Base-by-base conservation (phyloP, 257 asterid species). In the Nicotiana tabacum region DNA sequence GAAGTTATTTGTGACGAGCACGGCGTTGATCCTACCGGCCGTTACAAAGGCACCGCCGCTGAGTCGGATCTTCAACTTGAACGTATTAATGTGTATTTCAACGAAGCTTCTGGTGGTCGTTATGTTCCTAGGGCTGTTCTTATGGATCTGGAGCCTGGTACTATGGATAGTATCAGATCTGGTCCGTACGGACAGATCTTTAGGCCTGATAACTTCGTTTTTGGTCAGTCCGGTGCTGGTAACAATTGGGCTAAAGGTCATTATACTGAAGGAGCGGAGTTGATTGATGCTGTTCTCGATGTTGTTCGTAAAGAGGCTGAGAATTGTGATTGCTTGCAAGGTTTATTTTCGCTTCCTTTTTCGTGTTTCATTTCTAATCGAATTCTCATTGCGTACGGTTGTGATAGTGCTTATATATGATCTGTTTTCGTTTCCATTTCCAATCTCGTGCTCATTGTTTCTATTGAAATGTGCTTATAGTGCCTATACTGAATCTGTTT, bases 231-330 rank as follows among this genome's bases (percentile, higher is more conserved):
- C 3, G 93, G 93, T 5, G 95, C 93, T 9, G 95, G 95, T 10
- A 91, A 91, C 78, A 91, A 91, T 37, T 91, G 95, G 93, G 95
- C 95, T 9, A 91, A 91, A 53, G 95, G 95, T 18, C 95, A 91
- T 84, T 91, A 91, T 16, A 91, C 95, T 0, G 95, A 91, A 86
- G 95, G 95, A 7, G 95, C 93, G 0, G 95, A 91, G 87, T 57
- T 91, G 85, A 91, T 91, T 13, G 93, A 91, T 82, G 69, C 95
- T 57, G 95, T 91, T 85, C 92, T 91, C 72, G 95, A 91, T 83
- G 93, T 90, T 64, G 95, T 91, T n/a, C 80, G 95, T 80, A 91
- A 91, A 83, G 95, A 91, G 84, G 93, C 91, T 0, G 95, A 91
- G 70, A 91, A 90, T 60, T 91, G 95, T 66, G 95, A 91, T 84